These are phyloP conservation scores for Schizopora paradoxa DNA, from an alignment of 1,284 basidiomycete genomes.

Conservation along the genomic window DNA sequence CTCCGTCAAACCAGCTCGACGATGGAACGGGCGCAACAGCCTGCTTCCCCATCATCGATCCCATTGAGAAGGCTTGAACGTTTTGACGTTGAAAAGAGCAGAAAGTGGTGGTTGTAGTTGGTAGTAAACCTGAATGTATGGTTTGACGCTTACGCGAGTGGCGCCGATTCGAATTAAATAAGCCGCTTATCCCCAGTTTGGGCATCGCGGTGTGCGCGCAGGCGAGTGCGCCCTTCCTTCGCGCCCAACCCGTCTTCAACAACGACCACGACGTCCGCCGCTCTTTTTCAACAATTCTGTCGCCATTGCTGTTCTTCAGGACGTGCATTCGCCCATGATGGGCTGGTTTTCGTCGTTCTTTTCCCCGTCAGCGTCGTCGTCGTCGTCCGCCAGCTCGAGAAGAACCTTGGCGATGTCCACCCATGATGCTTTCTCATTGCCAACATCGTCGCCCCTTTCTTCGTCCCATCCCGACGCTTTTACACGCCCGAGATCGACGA, in stretches of 20 bases:
- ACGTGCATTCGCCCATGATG: no score
- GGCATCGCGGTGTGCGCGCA: neutral
- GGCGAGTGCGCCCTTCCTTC: neutral
- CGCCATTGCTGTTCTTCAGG: no score
- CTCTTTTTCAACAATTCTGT: neutral
- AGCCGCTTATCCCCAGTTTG: no score
- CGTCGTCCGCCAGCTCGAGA: constrained; percentile 40
- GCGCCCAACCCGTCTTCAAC: neutral
- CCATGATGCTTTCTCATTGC: constrained; percentile 74
- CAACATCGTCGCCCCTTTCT: constrained; percentile 59
- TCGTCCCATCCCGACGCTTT: constrained; percentile 51
- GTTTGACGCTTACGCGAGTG: no score
- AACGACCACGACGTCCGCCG: neutral
- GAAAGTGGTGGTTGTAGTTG: no score
- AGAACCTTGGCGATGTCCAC: constrained; percentile 65
- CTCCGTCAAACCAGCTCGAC: no score
- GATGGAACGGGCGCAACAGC: no score
- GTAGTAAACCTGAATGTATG: no score
- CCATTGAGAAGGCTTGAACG: no score
- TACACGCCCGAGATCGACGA: constrained; percentile 45
- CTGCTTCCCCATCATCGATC: no score
- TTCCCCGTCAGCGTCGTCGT: constrained; percentile 36
- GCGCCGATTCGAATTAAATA: no score
- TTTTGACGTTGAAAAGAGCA: no score
- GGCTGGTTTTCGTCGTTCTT: constrained; percentile 68